Conservation (phyloP, 192 early-diverging fungal species). For the Coemansia sp. region DNA sequence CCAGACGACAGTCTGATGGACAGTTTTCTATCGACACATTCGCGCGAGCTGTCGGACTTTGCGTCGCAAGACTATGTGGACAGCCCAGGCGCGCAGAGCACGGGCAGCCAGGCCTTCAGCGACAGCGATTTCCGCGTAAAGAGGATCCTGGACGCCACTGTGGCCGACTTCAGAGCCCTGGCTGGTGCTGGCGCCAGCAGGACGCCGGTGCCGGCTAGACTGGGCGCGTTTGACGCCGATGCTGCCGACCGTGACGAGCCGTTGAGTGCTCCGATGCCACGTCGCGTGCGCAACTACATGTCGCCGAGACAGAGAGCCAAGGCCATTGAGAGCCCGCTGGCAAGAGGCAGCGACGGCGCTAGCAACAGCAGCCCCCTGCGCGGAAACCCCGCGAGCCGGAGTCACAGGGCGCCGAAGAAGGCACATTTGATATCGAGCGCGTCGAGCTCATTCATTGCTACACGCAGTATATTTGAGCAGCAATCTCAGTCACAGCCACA, state of each 20-base stretch:
- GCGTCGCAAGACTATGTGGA: not conserved
- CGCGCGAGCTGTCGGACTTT: slow-evolving; percentile 38
- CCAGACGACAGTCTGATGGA: slow-evolving; percentile 35
- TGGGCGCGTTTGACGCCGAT: not conserved
- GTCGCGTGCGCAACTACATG: not conserved
- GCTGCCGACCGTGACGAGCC: not conserved
- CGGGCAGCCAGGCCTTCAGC: slow-evolving; percentile 37
- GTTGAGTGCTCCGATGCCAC: not conserved
- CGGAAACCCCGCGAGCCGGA: not conserved
- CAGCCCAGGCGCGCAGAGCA: slow-evolving; percentile 42
- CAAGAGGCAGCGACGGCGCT: not conserved
- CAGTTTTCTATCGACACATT: slow-evolving; percentile 33
- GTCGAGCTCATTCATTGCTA: slow-evolving; percentile 19
- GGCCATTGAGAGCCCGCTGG: not conserved
- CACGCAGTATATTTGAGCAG: slow-evolving; percentile 17
- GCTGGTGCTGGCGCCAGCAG: not conserved
- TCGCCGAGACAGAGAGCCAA: slow-evolving; percentile 3
- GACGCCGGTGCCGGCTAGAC: not conserved
- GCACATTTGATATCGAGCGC: slow-evolving; percentile 3
- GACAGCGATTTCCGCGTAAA: slow-evolving; percentile 48
- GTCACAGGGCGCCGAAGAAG: not conserved
- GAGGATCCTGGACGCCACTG: slow-evolving; percentile 21
- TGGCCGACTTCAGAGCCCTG: slow-evolving; percentile 9
- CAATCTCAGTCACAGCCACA: not conserved
- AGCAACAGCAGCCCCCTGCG: not conserved